Base-by-base conservation (phyloP, 2,329 filamentous ascomycete species). In the Neoascochyta sp. region DNA sequence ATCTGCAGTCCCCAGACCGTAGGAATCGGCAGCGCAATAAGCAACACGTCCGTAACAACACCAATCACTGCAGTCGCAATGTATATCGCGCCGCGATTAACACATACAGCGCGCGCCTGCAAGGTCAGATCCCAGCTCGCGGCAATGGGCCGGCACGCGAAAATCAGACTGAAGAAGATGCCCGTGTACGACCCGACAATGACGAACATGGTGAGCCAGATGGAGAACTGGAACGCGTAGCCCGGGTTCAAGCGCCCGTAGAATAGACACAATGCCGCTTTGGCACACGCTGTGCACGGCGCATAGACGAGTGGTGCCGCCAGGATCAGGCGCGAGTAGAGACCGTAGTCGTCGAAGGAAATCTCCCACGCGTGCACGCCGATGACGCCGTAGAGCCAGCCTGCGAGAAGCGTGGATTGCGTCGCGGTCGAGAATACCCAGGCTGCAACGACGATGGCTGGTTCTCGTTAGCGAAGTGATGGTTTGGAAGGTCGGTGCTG, bases 291-390 rank as follows among this genome's bases (percentile, higher is more conserved):
- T 12, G 28, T 41, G 20, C 43, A 34, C 17, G 36, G 32, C 3
- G 35, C 33, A 16, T 47, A 47, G 7, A 38, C 16, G 2, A 47
- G 33, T n/a, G 43, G 43, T 8, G 39, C 44, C 7, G 44, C 44
- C 4, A 47, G 36, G 21, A 47, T 41, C 18, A 43, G 23, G 34
- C 24, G 18, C 9, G 24, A 32, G 11, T 27, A 27, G 7, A 32
- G 14, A 14, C 29, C 24, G 15, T 22, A 32, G 9, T 23, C 24
- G 9, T 26, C 15, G 6, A 32, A 10, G 5, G 40, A 31, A 6
- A 50, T 48, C 14, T 50, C 47, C 43, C 43, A 50, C n/a, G 45
- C 47, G 18, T 50, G 47, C 9, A 42, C 31, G 1, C 47, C 47
- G 4, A 48, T 46, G 9, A 34, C 36, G 13, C 34, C 39, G 2